Base-by-base conservation (phyloP, 73 alveolate species). In the Paramecium primaurelia region DNA sequence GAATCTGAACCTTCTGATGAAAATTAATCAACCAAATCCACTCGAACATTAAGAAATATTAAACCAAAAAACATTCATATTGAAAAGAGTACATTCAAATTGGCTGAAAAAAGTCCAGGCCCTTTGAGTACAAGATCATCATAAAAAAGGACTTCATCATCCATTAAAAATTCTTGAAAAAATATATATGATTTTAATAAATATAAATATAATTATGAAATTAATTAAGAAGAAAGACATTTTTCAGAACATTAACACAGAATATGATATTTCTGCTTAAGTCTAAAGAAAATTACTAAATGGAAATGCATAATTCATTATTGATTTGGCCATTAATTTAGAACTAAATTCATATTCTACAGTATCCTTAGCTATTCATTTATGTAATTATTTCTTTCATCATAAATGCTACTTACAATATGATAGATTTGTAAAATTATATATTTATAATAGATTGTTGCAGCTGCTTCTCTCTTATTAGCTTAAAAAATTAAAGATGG, bases 401-500 rank as follows among this genome's bases (percentile, higher is more conserved):
- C 30, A 20, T 28, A 80, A 80, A 80, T 80, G 77, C 7, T 80
- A 80, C 25, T 49, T 80, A 80, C 49, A 80, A 49, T 80, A 80
- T 80, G 91, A 80, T 25, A 80, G 91, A 80, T 80, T 80, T 80
- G 91, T 80, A 80, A 45, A n/a, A 38, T 25, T 12, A 4, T 3
- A 18, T 42, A 49, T 20, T 18, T 80, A 80, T 0, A 8, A 10
- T 80, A 80, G 91, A 80, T 80, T 44, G 73, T 80, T 80, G 91
- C 91, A 12, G 91, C 91, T 18, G 91, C 91, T 0, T 80, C 91
- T 10, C 73, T 80, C 14, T 80, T 80, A 26, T 80, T 80, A 25
- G 91, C 91, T 26, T 80, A 80, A 80, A 80, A 80, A 80, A 80
- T 80, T 3, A 80, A 80, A 22, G 91, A 80, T 80, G 91, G 91